Evolutionary conservation across 805 yeast genomes (phyloP), one percentile per base, ranked within the genome.

Genomic region (Lachancea fermentati): DNA sequence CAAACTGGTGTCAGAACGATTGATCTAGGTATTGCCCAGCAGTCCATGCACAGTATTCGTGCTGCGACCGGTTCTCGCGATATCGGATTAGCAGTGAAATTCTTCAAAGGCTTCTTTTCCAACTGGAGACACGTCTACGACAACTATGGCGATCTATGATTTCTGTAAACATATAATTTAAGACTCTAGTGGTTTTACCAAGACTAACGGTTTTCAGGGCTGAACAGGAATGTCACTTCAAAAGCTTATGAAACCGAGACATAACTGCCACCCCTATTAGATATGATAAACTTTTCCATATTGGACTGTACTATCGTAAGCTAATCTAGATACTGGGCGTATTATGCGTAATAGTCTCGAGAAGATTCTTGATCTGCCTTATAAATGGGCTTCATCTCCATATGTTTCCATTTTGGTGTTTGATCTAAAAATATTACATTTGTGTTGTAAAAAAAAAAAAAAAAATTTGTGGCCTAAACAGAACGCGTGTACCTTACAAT

Each of bases 31-130:
- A 81, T 85, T 50, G 79, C 94, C 2, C 94, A 85, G 63, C 69
- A 83, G 51, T 75, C 91, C 2, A 85, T 85, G 95, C 95, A 85
- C 63, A 79, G 87, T 31, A 81, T 85, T 50, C 73, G 95, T 53
- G 94, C 93, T 19, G 73, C 88, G 11, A 73, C 81, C 22, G 95
- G 95, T 31, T 71, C 85, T 15, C 74, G 78, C 57, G 95, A 86
- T 56, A 72, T 84, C 44, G 87, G 85, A 35, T 68, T 83, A 39
- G 94, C 84, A 32, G 73, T 78, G 37, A 76, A 79, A 57, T 82
- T 79, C 62, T 85, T 84, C 68, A 69, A 67, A 43, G 83, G 83
- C 1, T 85, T 83, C 64, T 82, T 75, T 62, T 58, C 72, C 35
- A 66, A 74, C 48, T 85, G 93, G 91, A 73, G 80, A 58, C 62